Base-by-base conservation (phyloP, 2,329 filamentous ascomycete genomes). In the Arthroderma uncinatum region DNA sequence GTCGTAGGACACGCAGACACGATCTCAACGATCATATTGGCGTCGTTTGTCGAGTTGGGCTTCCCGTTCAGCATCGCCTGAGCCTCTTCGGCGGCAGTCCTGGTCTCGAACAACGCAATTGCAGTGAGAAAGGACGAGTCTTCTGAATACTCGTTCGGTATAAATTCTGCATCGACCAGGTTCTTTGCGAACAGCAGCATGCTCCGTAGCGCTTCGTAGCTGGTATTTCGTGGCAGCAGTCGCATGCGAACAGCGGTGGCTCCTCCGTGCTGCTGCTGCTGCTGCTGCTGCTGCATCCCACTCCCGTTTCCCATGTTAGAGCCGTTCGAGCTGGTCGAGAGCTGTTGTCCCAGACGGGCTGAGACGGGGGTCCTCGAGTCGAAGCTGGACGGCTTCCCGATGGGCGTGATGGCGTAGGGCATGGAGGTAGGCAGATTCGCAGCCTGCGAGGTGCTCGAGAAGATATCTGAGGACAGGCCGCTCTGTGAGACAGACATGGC, bases 131-230 rank as follows among this genome's bases (percentile, higher is more conserved):
- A 83, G 28, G 77, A 78, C 53, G 74, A 71, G 62, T 84, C 81
- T 54, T 83, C 80, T 14, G 77, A 72, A 59, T 74, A 73, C n/a
- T 79, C 78, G 53, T 75, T 73, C 4, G 74, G 70, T 14, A 84
- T 72, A 60, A 85, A 77, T 55, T 82, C 79, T 57, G 78, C 78
- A 61, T 82, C 79, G 53, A 82, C 70, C 53, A 84, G 74, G 61
- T 84, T 81, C 63, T 82, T 81, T 19, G 82, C 80, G 63, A 85
- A 85, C n/a, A 84, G 73, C 4, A 85, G 73, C 74, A 85, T 82
- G 66, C 79, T 82, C 62, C 79, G 77, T 57, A 85, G 74, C 16
- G 79, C 74, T 61, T 84, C 82, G 54, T 74, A 70, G 64, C 77
- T 80, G 44, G 78, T 83, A 66, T 77, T 82, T 59, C 74, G 76